Conservation (phyloP, 495 filamentous ascomycete genomes). For the Neurospora tetrasperma region DNA sequence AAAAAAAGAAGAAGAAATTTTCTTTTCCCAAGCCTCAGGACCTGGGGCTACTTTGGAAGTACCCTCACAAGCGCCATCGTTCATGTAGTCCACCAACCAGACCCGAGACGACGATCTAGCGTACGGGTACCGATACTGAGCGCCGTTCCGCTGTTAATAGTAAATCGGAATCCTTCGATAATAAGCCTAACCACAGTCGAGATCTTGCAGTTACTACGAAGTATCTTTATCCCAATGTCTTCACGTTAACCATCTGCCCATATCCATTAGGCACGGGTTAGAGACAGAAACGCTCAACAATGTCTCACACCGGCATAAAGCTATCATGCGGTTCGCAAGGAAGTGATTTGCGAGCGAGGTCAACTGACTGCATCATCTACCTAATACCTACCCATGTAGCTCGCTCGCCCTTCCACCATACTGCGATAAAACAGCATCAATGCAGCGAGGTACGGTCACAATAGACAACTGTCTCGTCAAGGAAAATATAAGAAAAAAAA, state of each 20-base stretch:
- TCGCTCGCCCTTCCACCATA: not conserved
- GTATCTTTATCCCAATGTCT: not conserved
- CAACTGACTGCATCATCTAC: not conserved
- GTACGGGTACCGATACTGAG: not conserved
- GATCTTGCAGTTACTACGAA: not conserved
- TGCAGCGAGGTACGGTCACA: not conserved
- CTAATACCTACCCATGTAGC: not conserved
- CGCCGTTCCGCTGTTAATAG: not conserved
- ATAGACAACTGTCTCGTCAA: too few relatives aligned
- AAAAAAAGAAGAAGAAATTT: not conserved
- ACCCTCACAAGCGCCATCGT: not conserved
- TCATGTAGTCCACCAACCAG: not conserved
- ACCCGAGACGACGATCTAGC: not conserved
- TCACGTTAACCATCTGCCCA: not conserved
- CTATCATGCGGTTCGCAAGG: not conserved
- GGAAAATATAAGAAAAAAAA: too few relatives aligned
- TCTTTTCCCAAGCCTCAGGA: not conserved
- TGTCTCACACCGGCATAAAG: not conserved
- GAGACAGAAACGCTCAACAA: not conserved
- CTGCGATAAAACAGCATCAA: not conserved
- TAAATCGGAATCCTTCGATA: not conserved
- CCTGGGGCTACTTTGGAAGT: not conserved
- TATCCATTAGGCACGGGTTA: not conserved
- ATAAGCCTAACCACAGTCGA: not conserved
- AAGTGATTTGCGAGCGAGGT: not conserved